phyloP scores from a whole-genome alignment of 2,329 filamentous ascomycete genomes.

The Chrysoporthe deuterocubensis region DNA sequence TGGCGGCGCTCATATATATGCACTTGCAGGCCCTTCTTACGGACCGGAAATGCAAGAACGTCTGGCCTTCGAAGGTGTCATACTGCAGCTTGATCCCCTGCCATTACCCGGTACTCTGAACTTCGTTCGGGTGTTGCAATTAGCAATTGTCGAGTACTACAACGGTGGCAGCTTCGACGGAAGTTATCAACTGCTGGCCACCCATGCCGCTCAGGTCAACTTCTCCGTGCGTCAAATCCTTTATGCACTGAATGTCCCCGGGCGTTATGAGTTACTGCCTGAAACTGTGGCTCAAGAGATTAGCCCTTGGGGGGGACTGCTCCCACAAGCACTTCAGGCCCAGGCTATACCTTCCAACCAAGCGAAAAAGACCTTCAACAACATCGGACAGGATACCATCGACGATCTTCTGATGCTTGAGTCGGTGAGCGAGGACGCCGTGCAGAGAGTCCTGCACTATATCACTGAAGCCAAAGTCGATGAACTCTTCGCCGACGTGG shows the following conservation, averaged over 20 bases:
- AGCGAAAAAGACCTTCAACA: background rate
- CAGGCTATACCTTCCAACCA: background rate
- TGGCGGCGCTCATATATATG: background rate
- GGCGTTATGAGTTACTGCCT: background rate
- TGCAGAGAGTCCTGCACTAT: background rate
- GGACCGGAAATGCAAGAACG: background rate
- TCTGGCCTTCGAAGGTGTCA: background rate
- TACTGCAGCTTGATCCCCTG: background rate
- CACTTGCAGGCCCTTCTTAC: background rate
- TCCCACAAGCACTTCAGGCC: background rate
- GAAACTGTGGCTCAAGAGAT: background rate
- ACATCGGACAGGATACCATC: background rate
- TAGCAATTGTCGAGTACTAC: background rate
- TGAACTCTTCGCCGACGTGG: slow-evolving; percentile 3
- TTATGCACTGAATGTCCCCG: slow-evolving; percentile 5
- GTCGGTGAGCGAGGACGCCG: background rate
- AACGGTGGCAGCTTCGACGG: background rate
- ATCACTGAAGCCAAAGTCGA: background rate
- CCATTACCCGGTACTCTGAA: background rate
- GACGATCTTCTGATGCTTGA: background rate
- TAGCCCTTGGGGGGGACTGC: background rate
- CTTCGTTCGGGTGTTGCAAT: slow-evolving; percentile 1
- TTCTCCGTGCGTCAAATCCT: slow-evolving; percentile 3
- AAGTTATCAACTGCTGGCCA: background rate
- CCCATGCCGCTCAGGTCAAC: background rate